phyloP scores from a whole-genome alignment of 371 early-diverging fungal species.

The Rhizopus microsporus region DNA sequence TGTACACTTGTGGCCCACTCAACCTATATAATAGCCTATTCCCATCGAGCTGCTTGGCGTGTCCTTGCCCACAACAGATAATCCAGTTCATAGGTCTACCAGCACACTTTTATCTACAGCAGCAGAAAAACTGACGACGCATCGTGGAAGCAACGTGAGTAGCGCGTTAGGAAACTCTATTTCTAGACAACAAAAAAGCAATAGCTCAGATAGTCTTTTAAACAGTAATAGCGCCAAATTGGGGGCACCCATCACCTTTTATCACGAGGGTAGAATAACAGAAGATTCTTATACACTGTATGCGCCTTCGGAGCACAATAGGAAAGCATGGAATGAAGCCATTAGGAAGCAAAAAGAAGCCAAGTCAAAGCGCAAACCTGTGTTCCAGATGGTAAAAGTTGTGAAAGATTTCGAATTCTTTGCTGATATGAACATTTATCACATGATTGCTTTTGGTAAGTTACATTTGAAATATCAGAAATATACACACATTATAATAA shows the following conservation, averaged over 20 bases:
- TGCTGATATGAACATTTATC: constrained; percentile 34
- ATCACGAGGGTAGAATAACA: constrained; percentile 73
- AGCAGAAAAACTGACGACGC: not conserved
- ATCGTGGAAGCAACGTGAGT: not conserved
- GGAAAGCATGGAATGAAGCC: constrained; percentile 80
- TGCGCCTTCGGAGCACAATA: constrained; percentile 70
- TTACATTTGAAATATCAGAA: not conserved
- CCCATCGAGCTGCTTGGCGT: constrained; percentile 74
- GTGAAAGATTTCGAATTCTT: constrained; percentile 33
- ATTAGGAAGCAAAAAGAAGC: constrained; percentile 71
- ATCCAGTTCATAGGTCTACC: constrained; percentile 29
- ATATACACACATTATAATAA: not conserved
- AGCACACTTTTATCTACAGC: constrained; percentile 9
- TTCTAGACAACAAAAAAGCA: not conserved
- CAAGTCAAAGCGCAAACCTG: constrained; percentile 51
- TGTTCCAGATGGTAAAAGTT: constrained; percentile 59
- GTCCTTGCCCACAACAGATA: constrained; percentile 52
- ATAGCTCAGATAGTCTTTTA: not conserved
- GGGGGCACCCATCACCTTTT: constrained; percentile 69
- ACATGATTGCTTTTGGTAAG: constrained; percentile 45
- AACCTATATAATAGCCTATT: constrained; percentile 57
- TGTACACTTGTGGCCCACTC: not conserved
- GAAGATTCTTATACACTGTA: constrained; percentile 63
- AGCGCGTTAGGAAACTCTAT: no score
- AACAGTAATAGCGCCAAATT: constrained; percentile 15